Evolutionary conservation across 2,329 filamentous ascomycete species (phyloP).

Genomic region (Corniculantispora saksenae): DNA sequence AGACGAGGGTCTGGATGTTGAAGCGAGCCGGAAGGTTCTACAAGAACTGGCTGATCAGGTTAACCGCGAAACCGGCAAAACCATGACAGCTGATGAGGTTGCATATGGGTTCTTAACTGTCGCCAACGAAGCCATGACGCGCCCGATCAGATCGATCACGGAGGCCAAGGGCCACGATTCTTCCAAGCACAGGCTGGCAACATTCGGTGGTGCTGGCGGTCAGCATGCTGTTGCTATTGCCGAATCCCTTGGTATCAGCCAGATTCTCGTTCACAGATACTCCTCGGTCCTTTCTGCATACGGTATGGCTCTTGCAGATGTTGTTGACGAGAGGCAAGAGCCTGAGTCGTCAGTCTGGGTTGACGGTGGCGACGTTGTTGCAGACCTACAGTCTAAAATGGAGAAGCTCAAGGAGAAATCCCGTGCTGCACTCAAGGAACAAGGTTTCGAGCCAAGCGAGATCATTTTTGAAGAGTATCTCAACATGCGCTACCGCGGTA

Average conservation of each 20-base stretch:
- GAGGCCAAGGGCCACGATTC: conserved; percentile 93
- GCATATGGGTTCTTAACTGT: conserved; percentile 88
- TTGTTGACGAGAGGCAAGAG: conserved; percentile 88
- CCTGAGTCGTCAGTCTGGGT: conserved; percentile 66
- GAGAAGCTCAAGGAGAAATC: conserved; percentile 78
- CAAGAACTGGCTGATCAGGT: conserved; percentile 75
- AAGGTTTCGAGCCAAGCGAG: conserved; percentile 74
- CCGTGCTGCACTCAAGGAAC: conserved; percentile 64
- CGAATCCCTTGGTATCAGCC: conserved; percentile 77
- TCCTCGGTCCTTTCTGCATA: conserved; percentile 89
- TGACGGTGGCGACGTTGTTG: conserved; percentile 56
- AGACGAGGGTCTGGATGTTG: conserved; percentile 73
- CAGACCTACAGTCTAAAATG: conserved; percentile 72
- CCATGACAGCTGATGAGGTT: conserved; percentile 79
- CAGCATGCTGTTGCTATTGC: conserved; percentile 93
- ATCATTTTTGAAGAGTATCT: conserved; percentile 90
- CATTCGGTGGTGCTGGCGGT: conserved; percentile 88
- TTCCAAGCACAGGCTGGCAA: conserved; percentile 84
- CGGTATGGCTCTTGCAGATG: conserved; percentile 89
- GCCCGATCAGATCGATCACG: conserved; percentile 85
- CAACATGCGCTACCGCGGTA: conserved; percentile 90
- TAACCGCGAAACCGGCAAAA: conserved; percentile 70
- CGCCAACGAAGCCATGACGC: conserved; percentile 87
- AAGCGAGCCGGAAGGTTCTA: conserved; percentile 74
- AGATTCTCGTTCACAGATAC: conserved; percentile 84